Evolutionary conservation across 352 stramenopile species (phyloP), one percentile per base, ranked within the genome.

Genomic region (Pythium insidiosum): DNA sequence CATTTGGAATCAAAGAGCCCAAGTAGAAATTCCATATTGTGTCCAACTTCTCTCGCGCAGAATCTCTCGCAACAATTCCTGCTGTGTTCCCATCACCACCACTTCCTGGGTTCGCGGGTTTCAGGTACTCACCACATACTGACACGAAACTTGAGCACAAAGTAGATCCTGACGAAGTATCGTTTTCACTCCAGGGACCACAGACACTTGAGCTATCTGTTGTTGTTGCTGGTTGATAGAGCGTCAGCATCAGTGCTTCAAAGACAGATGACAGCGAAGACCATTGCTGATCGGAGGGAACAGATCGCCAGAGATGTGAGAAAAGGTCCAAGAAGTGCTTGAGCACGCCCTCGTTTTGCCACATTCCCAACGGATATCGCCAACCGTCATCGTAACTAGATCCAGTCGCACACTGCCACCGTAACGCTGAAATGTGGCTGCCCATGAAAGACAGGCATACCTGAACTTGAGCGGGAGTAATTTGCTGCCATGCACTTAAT

Each of bases 21-120:
- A 88, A 42, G 38, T 91, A 90, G 50, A 89, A 91, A 23, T 53
- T 50, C 82, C 82, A 94, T 30, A 94, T 83, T 30, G 82, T 66
- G 6, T 83, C 84, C 11, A 94, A 53, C 29, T 87, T 91, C 4
- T 60, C 47, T n/a, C n/a, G n/a, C n/a, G n/a, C n/a, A n/a, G n/a
- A n/a, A n/a, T n/a, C n/a, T n/a, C n/a, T n/a, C n/a, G n/a, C n/a
- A n/a, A n/a, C n/a, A n/a, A n/a, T n/a, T n/a, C n/a, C n/a, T n/a
- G n/a, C n/a, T n/a, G n/a, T n/a, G n/a, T n/a, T n/a, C n/a, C n/a
- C n/a, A n/a, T n/a, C n/a, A n/a, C n/a, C n/a, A n/a, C n/a, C n/a
- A n/a, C n/a, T n/a, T n/a, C n/a, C n/a, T n/a, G n/a, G n/a, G n/a
- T n/a, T n/a, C n/a, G 28, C 28, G 9, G 50, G 16, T 13, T 84